phyloP scores from a whole-genome alignment of 176 grass and related monocot genomes.

The Hordeum vulgare region MorexV3_pseudomolecules_assembly NC_058520.1:579417646-579418145 shows the following conservation, averaged over 20 bases:
- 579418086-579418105: neutral
- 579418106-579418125: neutral
- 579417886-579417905: neutral
- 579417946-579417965: neutral
- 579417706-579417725: slow-evolving; percentile 8
- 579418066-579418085: neutral
- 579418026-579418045: neutral
- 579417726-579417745: slow-evolving; percentile 17
- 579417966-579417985: neutral
- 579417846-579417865: neutral
- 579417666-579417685: neutral
- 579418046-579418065: neutral
- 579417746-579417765: slow-evolving; percentile 20
- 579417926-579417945: neutral
- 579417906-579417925: neutral
- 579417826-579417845: neutral
- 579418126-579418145: neutral
- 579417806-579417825: neutral
- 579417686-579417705: neutral
- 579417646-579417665: slow-evolving; percentile 38
- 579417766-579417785: neutral
- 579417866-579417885: neutral
- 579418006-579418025: neutral
- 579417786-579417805: neutral
- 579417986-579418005: neutral